Evolutionary conservation across 129 eudicot species (phyloP), one percentile per base, ranked within the genome.

Genomic region (Smallanthus sonchifolius): DNA sequence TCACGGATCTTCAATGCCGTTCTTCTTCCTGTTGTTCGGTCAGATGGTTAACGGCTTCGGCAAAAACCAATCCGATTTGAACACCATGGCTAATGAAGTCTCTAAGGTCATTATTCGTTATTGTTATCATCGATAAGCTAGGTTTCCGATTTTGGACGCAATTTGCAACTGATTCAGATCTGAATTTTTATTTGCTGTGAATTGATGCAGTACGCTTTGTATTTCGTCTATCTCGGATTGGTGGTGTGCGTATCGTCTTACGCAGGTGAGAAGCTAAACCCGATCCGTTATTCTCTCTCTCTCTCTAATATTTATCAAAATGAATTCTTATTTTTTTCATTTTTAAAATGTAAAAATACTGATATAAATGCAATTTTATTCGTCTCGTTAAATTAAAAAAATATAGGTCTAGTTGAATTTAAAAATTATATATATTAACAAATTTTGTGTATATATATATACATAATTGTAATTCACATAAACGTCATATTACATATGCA

Each of bases 1-100:
- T 70, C 99, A 94, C 30, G 99, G 99, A 39, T 90, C 99, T 32
- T 88, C 99, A 42, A 94, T 94, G 99, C 99, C 99, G 6, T 86
- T 85, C 69, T 94, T 94, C 88, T 94, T 94, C 71, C 86, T 94
- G 7, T 83, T 94, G 30, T 94, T 94, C 59, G 99, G 99, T 51
- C 83, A 87, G 73, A 90, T 94, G 97, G 93, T 94, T 36, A 94
- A 94, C 44, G 99, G 99, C 1, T 94, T 94, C 54, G 99, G 99
- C 16, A 83, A 94, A 73, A 88, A 94, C 68, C 99, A 94, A 72
- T 71, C 87, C 40, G 96, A 91, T 84, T 86, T 94, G 66, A 83
- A 42, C 71, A 88, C 91, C 74, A 81, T 94, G 91, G 83, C 91
- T 17, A 83, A 86, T 52, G 99, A 94, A 94, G 99, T 94, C n/a